These are phyloP conservation scores for Colletotrichum filicis DNA, from an alignment of 2,329 filamentous ascomycete genomes.

Conservation along the genomic window DNA sequence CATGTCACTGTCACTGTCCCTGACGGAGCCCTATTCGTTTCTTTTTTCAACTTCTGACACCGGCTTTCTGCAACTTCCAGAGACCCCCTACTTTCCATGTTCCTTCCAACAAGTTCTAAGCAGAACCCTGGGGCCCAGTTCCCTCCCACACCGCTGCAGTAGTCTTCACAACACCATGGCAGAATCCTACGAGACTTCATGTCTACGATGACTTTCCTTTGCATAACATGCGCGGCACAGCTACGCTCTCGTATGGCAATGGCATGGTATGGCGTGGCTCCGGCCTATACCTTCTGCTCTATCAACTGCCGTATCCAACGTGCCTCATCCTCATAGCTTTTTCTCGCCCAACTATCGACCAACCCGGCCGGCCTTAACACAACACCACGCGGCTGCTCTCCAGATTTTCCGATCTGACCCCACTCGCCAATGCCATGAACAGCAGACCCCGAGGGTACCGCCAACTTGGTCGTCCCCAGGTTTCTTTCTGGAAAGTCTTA, in stretches of 20 bases:
- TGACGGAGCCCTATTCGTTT: slow-evolving; percentile 5
- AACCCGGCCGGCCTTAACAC: slow-evolving; percentile 5
- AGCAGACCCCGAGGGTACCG: slow-evolving; percentile 27
- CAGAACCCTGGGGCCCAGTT: not conserved
- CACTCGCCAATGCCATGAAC: slow-evolving; percentile 15
- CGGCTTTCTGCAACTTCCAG: slow-evolving; percentile 19
- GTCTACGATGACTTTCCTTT: slow-evolving; percentile 4
- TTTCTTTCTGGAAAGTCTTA: slow-evolving; percentile 15
- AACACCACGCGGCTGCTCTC: slow-evolving; percentile 29
- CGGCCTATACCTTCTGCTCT: slow-evolving; percentile 2
- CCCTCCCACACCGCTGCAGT: not conserved
- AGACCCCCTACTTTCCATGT: not conserved
- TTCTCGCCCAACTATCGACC: slow-evolving; percentile 1
- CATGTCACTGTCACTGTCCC: slow-evolving; percentile 19
- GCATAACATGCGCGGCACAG: slow-evolving; percentile 23
- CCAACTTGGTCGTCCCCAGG: slow-evolving; percentile 23
- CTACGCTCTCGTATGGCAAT: slow-evolving; percentile 5
- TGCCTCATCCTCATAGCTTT: slow-evolving; percentile 6
- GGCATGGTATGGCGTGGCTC: slow-evolving; percentile 13
- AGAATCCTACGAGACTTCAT: not conserved
- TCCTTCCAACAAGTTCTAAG: slow-evolving; percentile 8
- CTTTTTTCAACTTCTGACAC: slow-evolving; percentile 26
- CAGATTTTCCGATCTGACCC: slow-evolving; percentile 24
- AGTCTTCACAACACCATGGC: not conserved
- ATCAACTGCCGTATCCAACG: not conserved